These are phyloP conservation scores for Fusarium incarnatum DNA, from an alignment of 2,329 filamentous ascomycete genomes.

Conservation along the genomic window DNA sequence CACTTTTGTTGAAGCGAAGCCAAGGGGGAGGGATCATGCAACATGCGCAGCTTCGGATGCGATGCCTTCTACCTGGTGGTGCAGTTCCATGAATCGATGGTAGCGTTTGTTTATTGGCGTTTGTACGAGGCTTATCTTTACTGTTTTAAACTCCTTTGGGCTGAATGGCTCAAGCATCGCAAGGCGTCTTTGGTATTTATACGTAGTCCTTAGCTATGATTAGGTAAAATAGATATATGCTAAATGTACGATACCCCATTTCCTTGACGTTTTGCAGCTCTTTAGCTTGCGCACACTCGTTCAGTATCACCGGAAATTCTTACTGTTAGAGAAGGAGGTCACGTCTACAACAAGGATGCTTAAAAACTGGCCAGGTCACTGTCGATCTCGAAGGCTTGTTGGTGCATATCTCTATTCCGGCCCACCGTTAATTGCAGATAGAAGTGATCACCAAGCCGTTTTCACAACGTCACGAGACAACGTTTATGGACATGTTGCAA, in stretches of 20 bases:
- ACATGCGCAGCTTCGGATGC: not conserved
- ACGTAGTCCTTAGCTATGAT: conserved; percentile 5
- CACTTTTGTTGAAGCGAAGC: conserved; percentile 8
- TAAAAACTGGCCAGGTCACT: not conserved
- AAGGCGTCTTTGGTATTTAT: conserved; percentile 27
- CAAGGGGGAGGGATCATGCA: not conserved
- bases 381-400: not conserved
- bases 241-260: conserved; percentile 6
- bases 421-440: not conserved
- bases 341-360: not conserved
- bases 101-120: not conserved
- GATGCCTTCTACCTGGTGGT: not conserved
- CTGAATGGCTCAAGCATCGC: conserved; percentile 24
- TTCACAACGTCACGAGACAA: not conserved
- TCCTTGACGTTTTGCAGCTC: not conserved
- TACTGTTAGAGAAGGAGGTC: not conserved
- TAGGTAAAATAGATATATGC: conserved; percentile 14
- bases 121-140: not conserved
- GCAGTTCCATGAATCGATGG: not conserved
- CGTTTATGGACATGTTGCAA: not conserved
- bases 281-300: not conserved
- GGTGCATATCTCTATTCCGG: not conserved
- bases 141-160: not conserved
- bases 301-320: not conserved
- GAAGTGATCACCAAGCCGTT: not conserved